Evolutionary conservation across 1,284 basidiomycete species (phyloP).

Genomic region (Cystobasidium sp.): DNA sequence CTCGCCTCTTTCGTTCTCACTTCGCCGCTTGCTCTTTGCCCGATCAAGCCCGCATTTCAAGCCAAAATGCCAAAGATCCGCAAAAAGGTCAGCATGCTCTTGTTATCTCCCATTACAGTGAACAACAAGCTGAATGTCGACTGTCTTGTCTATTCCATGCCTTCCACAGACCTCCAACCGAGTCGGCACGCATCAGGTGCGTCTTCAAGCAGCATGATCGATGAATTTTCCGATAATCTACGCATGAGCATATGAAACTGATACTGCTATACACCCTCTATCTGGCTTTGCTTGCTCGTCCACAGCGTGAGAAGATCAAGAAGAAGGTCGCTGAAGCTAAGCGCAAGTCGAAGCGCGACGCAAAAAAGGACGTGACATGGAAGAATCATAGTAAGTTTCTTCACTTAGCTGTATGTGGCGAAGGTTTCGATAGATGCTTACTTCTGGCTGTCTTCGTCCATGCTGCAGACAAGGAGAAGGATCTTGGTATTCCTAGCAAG

Average conservation of each 20-base stretch:
- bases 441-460: not conserved
- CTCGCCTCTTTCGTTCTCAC: not conserved
- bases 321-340: constrained; percentile 77
- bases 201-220: constrained; percentile 8
- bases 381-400: constrained; percentile 75
- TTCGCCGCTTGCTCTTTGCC: constrained; percentile 13
- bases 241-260: not conserved
- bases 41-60: constrained; percentile 8
- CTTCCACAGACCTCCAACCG: constrained; percentile 39
- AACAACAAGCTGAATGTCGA: constrained; percentile 9
- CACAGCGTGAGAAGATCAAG: constrained; percentile 73
- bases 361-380: constrained; percentile 85
- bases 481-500: constrained; percentile 94
- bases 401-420: constrained; percentile 1
- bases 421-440: not conserved
- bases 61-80: constrained; percentile 41
- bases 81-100: constrained; percentile 41
- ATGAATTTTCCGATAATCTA: constrained; percentile 26
- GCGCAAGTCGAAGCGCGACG: constrained; percentile 76
- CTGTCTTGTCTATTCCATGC: not conserved
- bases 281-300: not conserved
- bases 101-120: not conserved
- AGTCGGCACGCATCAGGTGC: constrained; percentile 36
- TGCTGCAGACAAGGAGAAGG: constrained; percentile 72
- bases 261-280: not conserved